Evolutionary conservation across 169 alveolate species (phyloP), one percentile per base, ranked within the genome.

Genomic region (Eimeria zaria): DNA sequence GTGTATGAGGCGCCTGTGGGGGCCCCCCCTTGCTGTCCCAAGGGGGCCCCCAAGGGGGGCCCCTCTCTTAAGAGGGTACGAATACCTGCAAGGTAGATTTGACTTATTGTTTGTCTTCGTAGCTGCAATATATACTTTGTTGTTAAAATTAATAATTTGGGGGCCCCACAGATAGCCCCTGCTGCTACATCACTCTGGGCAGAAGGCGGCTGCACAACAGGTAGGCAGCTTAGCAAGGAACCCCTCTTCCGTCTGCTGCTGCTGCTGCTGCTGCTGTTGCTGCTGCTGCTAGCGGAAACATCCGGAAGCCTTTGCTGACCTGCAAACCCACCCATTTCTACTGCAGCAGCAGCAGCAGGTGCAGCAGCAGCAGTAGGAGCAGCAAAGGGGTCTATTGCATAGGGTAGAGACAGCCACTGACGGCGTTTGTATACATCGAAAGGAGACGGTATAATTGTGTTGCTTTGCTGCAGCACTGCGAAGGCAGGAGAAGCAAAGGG

Each of bases 181-280:
- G 88, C 88, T 48, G 88, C 88, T 76, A 62, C 88, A 27, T 76
- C 88, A 20, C 64, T 76, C 39, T 44, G 88, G n/a, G 88, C 88
- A 76, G 60, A 16, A 2, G 88, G 88, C 30, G 88, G 64, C 44
- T 48, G 62, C 24, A 76, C 88, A 18, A 33, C 51, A 4, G 88
- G 88, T 7, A 76, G 36, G 22, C 30, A 76, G 64, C 41, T 48
- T 41, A 39, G 51, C 60, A 76, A 14, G 18, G 88, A 39, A 8
- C 88, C 39, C 58, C 58, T 44, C 81, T 33, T 71, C 48, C 69
- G 22, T 22, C 60, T 6, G 12, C 12, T 51, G 60, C 60, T 51
- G 60, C 12, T 6, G 60, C 60, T 51, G 60, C 60, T 51, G 60
- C 51, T 76, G 81, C 48, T 71, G 81, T 27, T 30, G 48, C 48